Evolutionary conservation across 2,329 filamentous ascomycete species (phyloP), one percentile per base, ranked within the genome.

Genomic region (Dothideomycetes sp.): DNA sequence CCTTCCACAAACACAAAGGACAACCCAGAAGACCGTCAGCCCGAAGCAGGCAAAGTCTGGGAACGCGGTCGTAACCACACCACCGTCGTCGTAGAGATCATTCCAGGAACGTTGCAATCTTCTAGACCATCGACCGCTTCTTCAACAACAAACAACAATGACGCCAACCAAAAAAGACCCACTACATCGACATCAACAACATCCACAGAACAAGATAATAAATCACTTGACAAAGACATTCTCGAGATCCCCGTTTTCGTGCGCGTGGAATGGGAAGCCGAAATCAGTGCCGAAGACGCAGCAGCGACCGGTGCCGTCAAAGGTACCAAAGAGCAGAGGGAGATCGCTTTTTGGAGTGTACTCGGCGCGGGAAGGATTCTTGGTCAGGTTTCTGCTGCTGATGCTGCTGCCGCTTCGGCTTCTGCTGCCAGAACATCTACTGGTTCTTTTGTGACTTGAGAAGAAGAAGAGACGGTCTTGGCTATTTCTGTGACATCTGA

Each of bases 171-270:
- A 4, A 40, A 32, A 12, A n/a, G n/a, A n/a, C n/a, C n/a, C n/a
- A 4, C 35, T 8, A 25, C 18, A 42, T 15, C 27, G 28, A 17
- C 43, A 37, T 40, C 46, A 35, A 18, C 45, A 46, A 50, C 29
- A 48, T 52, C 15, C 50, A 45, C 15, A 11, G 30, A 29, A 10
- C 23, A 41, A 10, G 36, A 65, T 33, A 59, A 59, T 4, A 61
- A 64, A 10, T 60, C 62, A 19, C 69, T 73, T 33, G 76, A 78
- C 45, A 73, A 78, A 42, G 73, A 80, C 54, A 64, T 80, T 20
- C 62, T 96, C 29, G 91, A 98, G 69, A 89, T 98, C 51, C 89
- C 91, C 41, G 80, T 98, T 54, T 93, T 94, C 67, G 85, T 98
- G 46, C 75, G 87, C 17, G 73, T 94, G 43, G 88, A 95, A 60